A percentile compares a stretch with the other conserved stretches of the same genome.
Conservation (phyloP, 345 rosid species). For the Salix koriyanagi region DNA sequence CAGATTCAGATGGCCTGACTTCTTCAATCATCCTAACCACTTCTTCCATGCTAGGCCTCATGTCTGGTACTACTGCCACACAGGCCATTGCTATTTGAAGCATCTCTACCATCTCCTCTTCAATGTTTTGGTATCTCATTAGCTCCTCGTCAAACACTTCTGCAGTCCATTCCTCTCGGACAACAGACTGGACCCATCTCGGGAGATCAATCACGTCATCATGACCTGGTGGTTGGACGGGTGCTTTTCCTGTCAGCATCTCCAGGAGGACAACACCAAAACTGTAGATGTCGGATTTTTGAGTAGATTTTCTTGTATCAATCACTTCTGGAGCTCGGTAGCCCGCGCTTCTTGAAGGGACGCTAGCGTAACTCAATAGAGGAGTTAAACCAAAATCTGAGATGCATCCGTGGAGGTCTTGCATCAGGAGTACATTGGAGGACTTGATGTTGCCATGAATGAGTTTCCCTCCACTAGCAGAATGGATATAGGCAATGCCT, state of each 20-base stretch:
- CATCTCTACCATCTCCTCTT: slow-evolving; percentile 95
- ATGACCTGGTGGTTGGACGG: slow-evolving; percentile 49
- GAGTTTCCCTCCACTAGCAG: slow-evolving; percentile 53
- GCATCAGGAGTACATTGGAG: slow-evolving; percentile 61
- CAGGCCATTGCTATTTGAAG: slow-evolving; percentile 91
- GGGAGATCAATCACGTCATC: slow-evolving; percentile 76
- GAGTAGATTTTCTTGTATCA: slow-evolving; percentile 51
- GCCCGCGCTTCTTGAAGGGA: slow-evolving; percentile 59
- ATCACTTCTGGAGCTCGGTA: slow-evolving; percentile 77
- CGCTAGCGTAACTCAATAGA: slow-evolving; percentile 47
- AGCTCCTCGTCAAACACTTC: slow-evolving; percentile 88
- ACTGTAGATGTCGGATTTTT: slow-evolving; percentile 75
- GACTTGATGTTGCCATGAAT: slow-evolving; percentile 80
- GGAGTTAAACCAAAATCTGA: slow-evolving; percentile 73
- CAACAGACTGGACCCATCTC: slow-evolving; percentile 85
- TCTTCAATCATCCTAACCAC: slow-evolving; percentile 78
- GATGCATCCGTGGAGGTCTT: slow-evolving; percentile 51
- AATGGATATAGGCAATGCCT: slow-evolving; percentile 72
- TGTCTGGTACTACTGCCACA: slow-evolving; percentile 58
- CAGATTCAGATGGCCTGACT: slow-evolving; percentile 54
- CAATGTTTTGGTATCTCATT: slow-evolving; percentile 52
- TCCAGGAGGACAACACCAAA: slow-evolving; percentile 81
- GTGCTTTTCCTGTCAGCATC: slow-evolving; percentile 85
- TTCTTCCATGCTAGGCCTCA: slow-evolving; percentile 73
- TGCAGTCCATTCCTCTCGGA: slow-evolving; percentile 89